Evolutionary conservation across 306 rosid species (phyloP).

Genomic region (Parietaria judaica): DNA sequence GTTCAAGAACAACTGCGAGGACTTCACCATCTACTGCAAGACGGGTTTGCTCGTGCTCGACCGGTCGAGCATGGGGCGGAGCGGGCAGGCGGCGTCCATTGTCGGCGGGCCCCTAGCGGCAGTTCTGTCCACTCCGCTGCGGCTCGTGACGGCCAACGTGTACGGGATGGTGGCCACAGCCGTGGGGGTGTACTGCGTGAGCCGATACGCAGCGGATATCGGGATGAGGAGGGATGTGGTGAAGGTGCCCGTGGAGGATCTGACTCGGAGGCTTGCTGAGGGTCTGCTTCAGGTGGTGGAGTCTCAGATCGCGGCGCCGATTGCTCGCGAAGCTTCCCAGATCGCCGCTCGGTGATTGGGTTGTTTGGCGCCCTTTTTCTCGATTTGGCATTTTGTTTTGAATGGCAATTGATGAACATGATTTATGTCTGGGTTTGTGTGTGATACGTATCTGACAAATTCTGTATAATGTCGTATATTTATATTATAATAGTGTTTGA

Average conservation of each 20-base stretch:
- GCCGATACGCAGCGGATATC: constrained; percentile 76
- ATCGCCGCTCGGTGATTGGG: constrained; percentile 22
- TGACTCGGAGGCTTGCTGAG: constrained; percentile 46
- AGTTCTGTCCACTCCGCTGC: constrained; percentile 58
- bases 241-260: constrained; percentile 69
- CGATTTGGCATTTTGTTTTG: not conserved
- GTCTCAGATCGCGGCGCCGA: constrained; percentile 30
- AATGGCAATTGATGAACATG: no score
- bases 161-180: constrained; percentile 80
- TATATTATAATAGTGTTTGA: no score
- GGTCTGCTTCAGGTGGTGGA: constrained; percentile 60
- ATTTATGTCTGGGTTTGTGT: no score
- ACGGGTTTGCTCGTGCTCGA: constrained; percentile 72
- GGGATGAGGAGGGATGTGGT: constrained; percentile 74
- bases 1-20: constrained; percentile 92
- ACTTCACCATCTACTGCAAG: constrained; percentile 91
- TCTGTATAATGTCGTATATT: no score
- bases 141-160: constrained; percentile 57
- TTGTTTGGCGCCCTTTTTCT: not conserved
- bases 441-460: no score
- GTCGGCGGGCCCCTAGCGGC: constrained; percentile 96
- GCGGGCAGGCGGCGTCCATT: constrained; percentile 80
- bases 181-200: constrained; percentile 64
- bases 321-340: constrained; percentile 25
- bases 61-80: constrained; percentile 59